Percentiles rank a stretch among this genome's conserved stretches.
Evolutionary conservation across 345 rosid species (phyloP).

Genomic region (Citropsis articulata): DNA sequence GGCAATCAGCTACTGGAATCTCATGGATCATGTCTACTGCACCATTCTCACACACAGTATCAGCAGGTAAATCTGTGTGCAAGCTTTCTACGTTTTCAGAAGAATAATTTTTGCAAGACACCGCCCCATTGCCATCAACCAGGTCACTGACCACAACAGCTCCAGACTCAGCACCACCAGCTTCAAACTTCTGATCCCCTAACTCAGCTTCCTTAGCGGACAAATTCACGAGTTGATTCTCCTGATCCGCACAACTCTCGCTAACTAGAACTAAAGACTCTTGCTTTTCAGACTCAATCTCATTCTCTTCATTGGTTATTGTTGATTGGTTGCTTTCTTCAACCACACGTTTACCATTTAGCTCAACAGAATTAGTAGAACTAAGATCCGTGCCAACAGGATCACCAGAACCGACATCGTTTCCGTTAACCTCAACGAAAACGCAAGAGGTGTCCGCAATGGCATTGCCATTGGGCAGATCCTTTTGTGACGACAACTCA

Average conservation of each 20-base stretch:
- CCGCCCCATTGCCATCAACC: not conserved
- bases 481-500: constrained; percentile 28
- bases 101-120: not conserved
- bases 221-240: constrained; percentile 6
- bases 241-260: constrained; percentile 15
- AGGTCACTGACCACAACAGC: not conserved
- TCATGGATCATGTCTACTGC: not conserved
- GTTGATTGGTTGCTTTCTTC: not conserved
- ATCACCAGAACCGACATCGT: constrained; percentile 33
- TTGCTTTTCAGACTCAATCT: not conserved
- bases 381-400: constrained; percentile 20
- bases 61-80: not conserved
- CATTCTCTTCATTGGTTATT: not conserved
- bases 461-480: constrained; percentile 40
- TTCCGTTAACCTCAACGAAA: constrained; percentile 31
- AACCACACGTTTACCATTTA: not conserved
- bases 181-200: constrained; percentile 7
- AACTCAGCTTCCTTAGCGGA: not conserved
- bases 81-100: not conserved
- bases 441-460: constrained; percentile 41
- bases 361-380: constrained; percentile 3
- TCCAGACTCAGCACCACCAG: constrained; percentile 10
- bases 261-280: not conserved
- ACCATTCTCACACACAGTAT: not conserved
- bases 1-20: constrained; percentile 9